phyloP scores from a whole-genome alignment of 2,329 filamentous ascomycete species.

The Nothophoma quercina region DNA sequence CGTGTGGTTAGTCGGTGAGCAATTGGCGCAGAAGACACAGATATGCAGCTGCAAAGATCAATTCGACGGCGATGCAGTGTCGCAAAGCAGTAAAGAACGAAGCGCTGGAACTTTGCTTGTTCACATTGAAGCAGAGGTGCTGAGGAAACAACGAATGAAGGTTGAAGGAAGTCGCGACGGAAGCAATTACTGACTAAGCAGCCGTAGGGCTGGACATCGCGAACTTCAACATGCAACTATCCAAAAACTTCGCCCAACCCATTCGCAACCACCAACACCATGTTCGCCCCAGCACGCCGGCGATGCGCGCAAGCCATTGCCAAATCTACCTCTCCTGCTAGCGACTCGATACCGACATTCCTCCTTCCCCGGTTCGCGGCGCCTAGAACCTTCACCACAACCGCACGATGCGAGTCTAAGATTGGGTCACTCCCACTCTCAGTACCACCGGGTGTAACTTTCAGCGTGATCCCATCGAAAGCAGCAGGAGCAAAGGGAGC shows the following conservation, averaged over 20 bases:
- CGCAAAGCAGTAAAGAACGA: not conserved
- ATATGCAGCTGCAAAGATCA: not conserved
- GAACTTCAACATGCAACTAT: slow-evolving; percentile 18
- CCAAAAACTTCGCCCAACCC: slow-evolving; percentile 35
- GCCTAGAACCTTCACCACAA: slow-evolving; percentile 73
- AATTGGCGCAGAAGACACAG: not conserved
- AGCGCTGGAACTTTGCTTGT: slow-evolving; percentile 6
- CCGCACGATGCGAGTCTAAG: slow-evolving; percentile 74
- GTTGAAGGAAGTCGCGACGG: slow-evolving; percentile 13
- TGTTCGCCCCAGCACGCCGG: slow-evolving; percentile 71
- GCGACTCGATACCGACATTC: slow-evolving; percentile 71
- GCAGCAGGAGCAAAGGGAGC: slow-evolving; percentile 63
- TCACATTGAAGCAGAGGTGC: not conserved
- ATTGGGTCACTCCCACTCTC: slow-evolving; percentile 73
- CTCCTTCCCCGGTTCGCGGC: slow-evolving; percentile 68
- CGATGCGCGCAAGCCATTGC: slow-evolving; percentile 63
- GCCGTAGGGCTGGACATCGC: slow-evolving; percentile 10
- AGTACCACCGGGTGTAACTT: slow-evolving; percentile 67
- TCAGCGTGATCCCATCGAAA: slow-evolving; percentile 72
- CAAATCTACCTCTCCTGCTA: slow-evolving; percentile 49
- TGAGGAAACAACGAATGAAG: not conserved
- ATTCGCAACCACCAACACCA: slow-evolving; percentile 49
- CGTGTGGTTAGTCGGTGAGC: slow-evolving; percentile 17
- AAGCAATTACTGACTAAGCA: slow-evolving; percentile 6
- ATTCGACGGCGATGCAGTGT: not conserved